Evolutionary conservation across 768 basidiomycete genomes (phyloP), one percentile per base, ranked within the genome.

Genomic region (Coprinopsis marcescibilis): DNA sequence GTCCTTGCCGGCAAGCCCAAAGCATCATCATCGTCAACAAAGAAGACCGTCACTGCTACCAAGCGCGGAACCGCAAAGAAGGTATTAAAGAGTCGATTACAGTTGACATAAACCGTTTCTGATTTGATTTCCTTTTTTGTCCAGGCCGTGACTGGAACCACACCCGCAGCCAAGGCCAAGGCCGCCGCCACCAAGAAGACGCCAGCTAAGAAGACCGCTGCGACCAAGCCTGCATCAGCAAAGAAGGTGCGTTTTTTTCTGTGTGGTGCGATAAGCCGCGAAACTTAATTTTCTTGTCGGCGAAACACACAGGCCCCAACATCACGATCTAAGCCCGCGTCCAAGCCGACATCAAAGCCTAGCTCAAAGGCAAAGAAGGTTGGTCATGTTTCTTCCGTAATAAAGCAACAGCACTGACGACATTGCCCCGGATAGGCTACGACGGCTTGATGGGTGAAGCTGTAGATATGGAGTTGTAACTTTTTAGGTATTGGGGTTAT

Each of bases 61-160:
- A 78, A 75, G 60, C 69, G 78, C 26, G 78, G 72, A 25, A 37
- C 71, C 1, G 78, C 75, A 7, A 87, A 86, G 73, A 87, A 85
- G 78, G 81, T 81, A 17, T 11, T 47, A 29, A 30, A 46, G 41
- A 15, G 36, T 46, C 34, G 21, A 17, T 36, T 27, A 41, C 46
- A 15, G 12, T 15, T 38, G 46, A 48, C 36, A 42, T 17, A 19
- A 42, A 7, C 33, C 15, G 23, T 23, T 52, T 13, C 23, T 49
- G 34, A 49, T 30, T n/a, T n/a, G 36, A 29, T 38, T 35, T 20
- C 53, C 43, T n/a, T 6, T 41, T 43, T 14, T 20, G 20, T 36
- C 17, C 54, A 83, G 81, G 68, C 71, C 52, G 66, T 73, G 20
- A 81, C 76, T 30, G 78, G 81, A 7, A 65, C 69, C 0, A 68